Conservation (phyloP, 306 rosid species). For the Trifolium dubium region DNA sequence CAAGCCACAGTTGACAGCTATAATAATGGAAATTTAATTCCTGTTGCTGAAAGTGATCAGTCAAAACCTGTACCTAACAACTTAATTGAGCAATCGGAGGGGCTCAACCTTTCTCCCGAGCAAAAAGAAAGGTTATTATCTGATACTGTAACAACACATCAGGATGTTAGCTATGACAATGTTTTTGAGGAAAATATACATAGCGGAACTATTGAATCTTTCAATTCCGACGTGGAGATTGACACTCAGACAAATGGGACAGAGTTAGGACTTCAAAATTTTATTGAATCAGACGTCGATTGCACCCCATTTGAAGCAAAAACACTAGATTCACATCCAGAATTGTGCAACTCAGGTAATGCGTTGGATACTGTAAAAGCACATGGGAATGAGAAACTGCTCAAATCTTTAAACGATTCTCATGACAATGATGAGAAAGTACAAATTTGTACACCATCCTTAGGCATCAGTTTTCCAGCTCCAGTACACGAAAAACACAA, state of each 20-base stretch:
- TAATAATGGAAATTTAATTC: constrained; percentile 24
- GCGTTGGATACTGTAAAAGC: constrained; percentile 39
- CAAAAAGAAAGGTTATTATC: constrained; percentile 40
- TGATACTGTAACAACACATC: constrained; percentile 38
- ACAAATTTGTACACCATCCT: constrained; percentile 37
- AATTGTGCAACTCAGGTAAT: constrained; percentile 29
- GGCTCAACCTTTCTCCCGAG: constrained; percentile 42
- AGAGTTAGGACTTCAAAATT: constrained; percentile 33
- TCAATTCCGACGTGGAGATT: constrained; percentile 37
- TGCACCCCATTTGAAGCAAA: constrained; percentile 37
- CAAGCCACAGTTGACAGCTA: constrained; percentile 45
- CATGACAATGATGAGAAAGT: constrained; percentile 39
- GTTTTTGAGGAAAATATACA: constrained; percentile 30
- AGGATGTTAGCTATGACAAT: constrained; percentile 23
- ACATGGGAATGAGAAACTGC: constrained; percentile 32
- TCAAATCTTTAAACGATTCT: constrained; percentile 31
- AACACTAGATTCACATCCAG: constrained; percentile 35
- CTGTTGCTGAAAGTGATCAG: constrained; percentile 35
- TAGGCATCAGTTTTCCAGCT: constrained; percentile 38
- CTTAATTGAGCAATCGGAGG: constrained; percentile 34
- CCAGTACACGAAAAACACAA: constrained; percentile 29
- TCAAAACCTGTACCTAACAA: constrained; percentile 38
- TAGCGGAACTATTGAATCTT: constrained; percentile 29
- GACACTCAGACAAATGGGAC: constrained; percentile 30
- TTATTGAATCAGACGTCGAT: constrained; percentile 32